Evolutionary conservation across 139 green algal genomes (phyloP), one percentile per base, ranked within the genome.

Genomic region (Micractinium sp.): DNA sequence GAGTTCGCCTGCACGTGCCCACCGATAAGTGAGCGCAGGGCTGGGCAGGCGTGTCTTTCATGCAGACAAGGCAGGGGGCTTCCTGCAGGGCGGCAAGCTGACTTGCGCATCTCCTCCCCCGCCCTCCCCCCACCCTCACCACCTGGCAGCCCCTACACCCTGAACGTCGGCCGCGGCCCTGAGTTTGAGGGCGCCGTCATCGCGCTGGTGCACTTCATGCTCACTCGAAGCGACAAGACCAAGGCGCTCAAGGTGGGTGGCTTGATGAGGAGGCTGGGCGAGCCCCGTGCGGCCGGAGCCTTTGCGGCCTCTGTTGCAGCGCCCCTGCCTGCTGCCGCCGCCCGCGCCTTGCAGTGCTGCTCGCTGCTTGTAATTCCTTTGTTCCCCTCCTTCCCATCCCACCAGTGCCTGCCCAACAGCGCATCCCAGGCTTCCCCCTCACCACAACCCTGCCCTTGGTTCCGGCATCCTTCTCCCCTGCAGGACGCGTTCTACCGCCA

Each of bases 181-280:
- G 97, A 99, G 95, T 99, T 99, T 91, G 98, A 99, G 93, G 98
- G 98, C 47, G 98, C 98, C 5, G 85, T 99, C 87, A 99, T 99
- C 47, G 96, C 98, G 19, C 93, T 99, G 36, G 98, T 99, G 92
- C 98, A 99, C 93, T 91, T 99, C 73, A 88, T 99, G 71, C 93
- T 99, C 85, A 99, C 98, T 7, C 91, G 97, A 23, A 92, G 87
- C 7, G 97, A 99, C 95, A 99, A 99, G 93, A 94, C 98, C 3
- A 85, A 86, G 81, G 91, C 91, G 3, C 81, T 94, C 71, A 94
- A 93, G 85, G 88, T 77, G 63, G 2, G 76, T 85, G 36, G 56
- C 38, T 18, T 78, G 86, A 3, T 33, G 14, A 13, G 4, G 71
- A 14, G 71, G 71, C 5, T 56, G 47, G 47, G 47, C 25, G n/a